Base-by-base conservation (phyloP, 78 protist genomes). In the Emiliania huxleyi region DNA sequence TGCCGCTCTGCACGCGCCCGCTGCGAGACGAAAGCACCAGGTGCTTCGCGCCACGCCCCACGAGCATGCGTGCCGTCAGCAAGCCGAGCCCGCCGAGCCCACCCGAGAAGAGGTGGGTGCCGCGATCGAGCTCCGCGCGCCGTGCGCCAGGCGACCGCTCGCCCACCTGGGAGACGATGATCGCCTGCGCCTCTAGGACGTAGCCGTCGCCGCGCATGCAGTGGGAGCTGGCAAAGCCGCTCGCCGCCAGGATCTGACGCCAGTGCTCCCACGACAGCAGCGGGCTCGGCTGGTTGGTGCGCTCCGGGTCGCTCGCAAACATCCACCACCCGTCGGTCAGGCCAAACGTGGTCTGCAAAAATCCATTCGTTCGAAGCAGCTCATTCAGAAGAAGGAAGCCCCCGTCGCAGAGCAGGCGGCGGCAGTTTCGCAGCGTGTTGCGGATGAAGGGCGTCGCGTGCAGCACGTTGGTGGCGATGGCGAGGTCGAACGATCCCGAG, bases 251-350 rank as follows among this genome's bases (percentile, higher is more conserved):
- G 3, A 71, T 1, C 19, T 19, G 5, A 1, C 2, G 19, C 81
- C 81, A 71, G 1, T 71, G 81, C 44, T 35, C n/a, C 81, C 37
- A 71, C 1, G 44, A 71, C n/a, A 71, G 42, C 42, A 71, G 21
- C 1, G 81, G 81, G 42, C 81, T 71, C 3, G 3, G 42, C 5
- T 71, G 81, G 42, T 40, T 40, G 1, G 19, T 0, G 45, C 81
- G 81, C 42, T 71, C 81, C 1, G 81, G 81, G 42, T 71, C 81
- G 42, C 44, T 21, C 12, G n/a, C 81, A 37, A 71, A 71, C 37
- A 71, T 3, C 81, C 81, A 71, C 81, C 81, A 71, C n/a, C 81
- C 81, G 42, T 71, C 81, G 15, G 81, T 71, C 81, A 71, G 37
- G 42, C 81, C 81, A 21, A 71, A 71, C 23, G 81, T 71, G 33